Evolutionary conservation across 805 yeast species (phyloP).

Genomic region (Starmerella stellata): DNA sequence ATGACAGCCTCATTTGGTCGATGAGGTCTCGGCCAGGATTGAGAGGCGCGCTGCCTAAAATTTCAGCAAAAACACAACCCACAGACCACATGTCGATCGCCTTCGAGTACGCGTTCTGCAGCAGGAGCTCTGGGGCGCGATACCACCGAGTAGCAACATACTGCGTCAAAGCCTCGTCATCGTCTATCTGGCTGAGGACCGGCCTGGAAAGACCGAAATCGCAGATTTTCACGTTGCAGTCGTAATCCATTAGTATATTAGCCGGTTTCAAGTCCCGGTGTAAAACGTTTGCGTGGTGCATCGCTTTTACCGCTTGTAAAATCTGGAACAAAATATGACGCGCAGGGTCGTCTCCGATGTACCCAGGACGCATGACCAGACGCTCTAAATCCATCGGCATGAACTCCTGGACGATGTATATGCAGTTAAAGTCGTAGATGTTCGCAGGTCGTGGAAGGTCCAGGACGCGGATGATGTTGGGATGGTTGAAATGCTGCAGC

Average conservation of each 20-base stretch:
- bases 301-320: constrained; percentile 72
- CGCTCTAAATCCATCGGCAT: constrained; percentile 99
- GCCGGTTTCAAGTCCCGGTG: constrained; percentile 94
- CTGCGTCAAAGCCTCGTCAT: constrained; percentile 77
- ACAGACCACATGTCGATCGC: constrained; percentile 98
- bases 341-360: constrained; percentile 84
- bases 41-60: constrained; percentile 75
- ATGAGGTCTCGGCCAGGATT: constrained; percentile 94
- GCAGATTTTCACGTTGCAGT: constrained; percentile 88
- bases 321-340: constrained; percentile 86
- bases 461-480: constrained; percentile 73
- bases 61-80: constrained; percentile 90
- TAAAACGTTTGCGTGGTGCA: constrained; percentile 80
- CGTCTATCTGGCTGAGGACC: constrained; percentile 27
- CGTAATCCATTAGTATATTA: constrained; percentile 79
- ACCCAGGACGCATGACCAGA: constrained; percentile 71
- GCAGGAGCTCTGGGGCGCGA: constrained; percentile 94
- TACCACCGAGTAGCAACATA: constrained; percentile 99
- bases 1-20: constrained; percentile 77
- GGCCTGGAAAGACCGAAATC: constrained; percentile 95
- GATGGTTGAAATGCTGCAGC: constrained; percentile 78
- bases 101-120: constrained; percentile 84
- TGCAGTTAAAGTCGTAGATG: constrained; percentile 64
- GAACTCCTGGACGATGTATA: constrained; percentile 61
- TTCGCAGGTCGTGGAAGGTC: constrained; percentile 74